These are phyloP conservation scores for Saccharomycopsis javanensis DNA, from an alignment of 805 yeast genomes.

Conservation along the genomic window DNA sequence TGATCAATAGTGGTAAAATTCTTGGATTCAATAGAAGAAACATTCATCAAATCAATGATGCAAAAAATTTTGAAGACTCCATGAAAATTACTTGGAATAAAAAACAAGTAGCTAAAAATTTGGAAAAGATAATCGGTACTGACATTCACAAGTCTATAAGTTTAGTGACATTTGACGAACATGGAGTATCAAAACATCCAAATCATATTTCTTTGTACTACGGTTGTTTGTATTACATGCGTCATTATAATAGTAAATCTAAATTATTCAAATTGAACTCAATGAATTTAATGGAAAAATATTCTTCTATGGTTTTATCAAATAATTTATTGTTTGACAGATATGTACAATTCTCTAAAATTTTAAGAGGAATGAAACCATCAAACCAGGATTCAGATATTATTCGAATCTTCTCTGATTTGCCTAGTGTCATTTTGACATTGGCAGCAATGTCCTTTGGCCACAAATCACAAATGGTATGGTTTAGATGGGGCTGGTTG, in stretches of 20 bases:
- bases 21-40: slow-evolving; percentile 38
- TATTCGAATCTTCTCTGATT: slow-evolving; percentile 24
- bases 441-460: slow-evolving; percentile 72
- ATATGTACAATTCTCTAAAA: neutral
- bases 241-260: slow-evolving; percentile 13
- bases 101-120: slow-evolving; percentile 30
- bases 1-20: slow-evolving; percentile 42
- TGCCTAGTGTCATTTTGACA: slow-evolving; percentile 26
- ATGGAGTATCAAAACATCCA: slow-evolving; percentile 80
- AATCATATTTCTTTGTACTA: slow-evolving; percentile 63
- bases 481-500: slow-evolving; percentile 92
- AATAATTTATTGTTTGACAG: slow-evolving; percentile 7
- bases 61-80: slow-evolving; percentile 50
- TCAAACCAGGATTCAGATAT: neutral
- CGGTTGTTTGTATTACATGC: slow-evolving; percentile 35
- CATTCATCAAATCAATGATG: slow-evolving; percentile 40
- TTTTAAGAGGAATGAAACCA: slow-evolving; percentile 1
- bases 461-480: slow-evolving; percentile 85
- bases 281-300: slow-evolving; percentile 25
- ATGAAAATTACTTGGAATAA: slow-evolving; percentile 59
- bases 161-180: slow-evolving; percentile 68
- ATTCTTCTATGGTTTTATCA: slow-evolving; percentile 17
- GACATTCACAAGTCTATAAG: slow-evolving; percentile 23
- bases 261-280: slow-evolving; percentile 27
- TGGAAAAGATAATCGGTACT: slow-evolving; percentile 23